phyloP scores from a whole-genome alignment of 2,329 filamentous ascomycete species.

The Magnaporthales sp. region DNA sequence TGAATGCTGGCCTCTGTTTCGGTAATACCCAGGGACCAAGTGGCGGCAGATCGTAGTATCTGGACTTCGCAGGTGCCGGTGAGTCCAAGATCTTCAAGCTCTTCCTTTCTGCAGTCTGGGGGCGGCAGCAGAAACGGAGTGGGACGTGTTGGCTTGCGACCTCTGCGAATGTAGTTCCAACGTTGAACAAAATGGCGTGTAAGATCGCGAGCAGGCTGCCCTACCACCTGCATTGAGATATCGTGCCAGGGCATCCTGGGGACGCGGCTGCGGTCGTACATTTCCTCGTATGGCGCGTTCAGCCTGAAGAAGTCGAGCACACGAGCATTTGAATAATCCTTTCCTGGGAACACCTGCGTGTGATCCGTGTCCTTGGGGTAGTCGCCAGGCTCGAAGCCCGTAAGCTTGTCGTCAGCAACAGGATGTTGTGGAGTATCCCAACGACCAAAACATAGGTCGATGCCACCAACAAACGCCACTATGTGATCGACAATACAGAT shows the following conservation, averaged over 20 bases:
- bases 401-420: constrained; percentile 86
- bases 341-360: constrained; percentile 93
- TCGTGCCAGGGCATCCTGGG: constrained; percentile 99
- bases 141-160: constrained; percentile 85
- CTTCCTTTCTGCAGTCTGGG: constrained; percentile 79
- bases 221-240: constrained; percentile 94
- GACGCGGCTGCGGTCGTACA: constrained; percentile 87
- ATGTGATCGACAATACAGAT: constrained; percentile 95
- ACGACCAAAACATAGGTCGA: constrained; percentile 92
- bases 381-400: constrained; percentile 77
- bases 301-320: constrained; percentile 92
- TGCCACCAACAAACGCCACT: constrained; percentile 88
- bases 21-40: constrained; percentile 88
- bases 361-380: constrained; percentile 83
- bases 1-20: constrained; percentile 91
- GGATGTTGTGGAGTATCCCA: constrained; percentile 96
- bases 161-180: constrained; percentile 94
- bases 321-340: constrained; percentile 95
- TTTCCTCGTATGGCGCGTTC: constrained; percentile 93
- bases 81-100: constrained; percentile 79
- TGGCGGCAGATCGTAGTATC: constrained; percentile 80
- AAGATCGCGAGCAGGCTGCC: constrained; percentile 87
- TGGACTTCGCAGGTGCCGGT: constrained; percentile 95
- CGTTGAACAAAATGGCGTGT: constrained; percentile 95
- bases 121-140: constrained; percentile 90